Conservation (phyloP, 805 yeast genomes). For the Zygoascus ofunaensis region DNA sequence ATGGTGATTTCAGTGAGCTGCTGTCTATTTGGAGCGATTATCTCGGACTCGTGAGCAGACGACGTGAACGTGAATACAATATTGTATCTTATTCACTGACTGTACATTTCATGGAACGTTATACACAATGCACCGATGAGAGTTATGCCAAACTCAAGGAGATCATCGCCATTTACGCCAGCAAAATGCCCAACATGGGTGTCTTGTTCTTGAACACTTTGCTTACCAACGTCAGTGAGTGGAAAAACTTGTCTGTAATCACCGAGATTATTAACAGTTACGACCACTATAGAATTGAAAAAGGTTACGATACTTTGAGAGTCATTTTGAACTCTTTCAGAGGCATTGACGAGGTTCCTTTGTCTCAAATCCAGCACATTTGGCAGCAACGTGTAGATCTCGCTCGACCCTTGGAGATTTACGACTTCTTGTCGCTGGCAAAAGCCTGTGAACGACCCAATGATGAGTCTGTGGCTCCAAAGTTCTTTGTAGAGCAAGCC, state of each 20-base stretch:
- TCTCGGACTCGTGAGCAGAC: conserved; percentile 37
- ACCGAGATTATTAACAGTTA: conserved; percentile 56
- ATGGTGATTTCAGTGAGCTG: conserved; percentile 52
- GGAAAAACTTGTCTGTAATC: conserved; percentile 60
- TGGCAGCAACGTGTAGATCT: conserved; percentile 36
- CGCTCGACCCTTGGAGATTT: conserved; percentile 9
- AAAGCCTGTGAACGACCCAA: conserved; percentile 14
- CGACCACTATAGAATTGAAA: conserved; percentile 44
- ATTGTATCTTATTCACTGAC: conserved; percentile 62
- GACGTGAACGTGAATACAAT: conserved; percentile 22
- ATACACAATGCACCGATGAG: conserved; percentile 40
- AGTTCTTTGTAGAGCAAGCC: conserved; percentile 3
- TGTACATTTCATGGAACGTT: conserved; percentile 54
- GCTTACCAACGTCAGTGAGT: conserved; percentile 52
- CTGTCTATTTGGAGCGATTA: conserved; percentile 30
- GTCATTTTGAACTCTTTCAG: conserved; percentile 67
- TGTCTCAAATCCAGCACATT: conserved; percentile 44
- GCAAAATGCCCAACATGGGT: conserved; percentile 53
- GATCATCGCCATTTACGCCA: conserved; percentile 47
- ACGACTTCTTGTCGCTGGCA: conserved; percentile 16
- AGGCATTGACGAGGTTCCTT: conserved; percentile 41
- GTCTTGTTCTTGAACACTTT: conserved; percentile 70
- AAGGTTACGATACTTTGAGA: conserved; percentile 64
- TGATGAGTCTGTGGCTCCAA: conserved; percentile 2
- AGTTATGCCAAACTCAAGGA: conserved; percentile 51